Evolutionary conservation across 1,284 basidiomycete species (phyloP), one percentile per base, ranked within the genome.

Genomic region (Ceratobasidium theobromae): DNA sequence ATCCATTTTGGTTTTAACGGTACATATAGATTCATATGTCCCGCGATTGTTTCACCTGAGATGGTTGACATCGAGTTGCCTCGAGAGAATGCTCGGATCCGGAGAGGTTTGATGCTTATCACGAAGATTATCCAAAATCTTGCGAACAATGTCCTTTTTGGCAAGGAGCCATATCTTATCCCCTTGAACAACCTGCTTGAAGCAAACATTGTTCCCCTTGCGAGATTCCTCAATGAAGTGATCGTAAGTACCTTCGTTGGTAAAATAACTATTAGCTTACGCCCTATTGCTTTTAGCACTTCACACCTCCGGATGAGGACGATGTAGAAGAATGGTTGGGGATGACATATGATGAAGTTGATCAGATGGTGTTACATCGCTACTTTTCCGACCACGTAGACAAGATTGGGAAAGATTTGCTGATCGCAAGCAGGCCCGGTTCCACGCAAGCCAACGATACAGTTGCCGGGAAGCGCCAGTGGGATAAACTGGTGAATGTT

Each of bases 91-190:
- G 74, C 79, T 71, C 76, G 81, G 68, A 77, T 91, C 48, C 86
- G 91, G 28, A 84, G 89, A 54, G 92, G 91, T 2, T 79, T 96
- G 23, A 86, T 93, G 79, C 78, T 91, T 55, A 89, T 96, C 69
- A 91, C 92, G 40, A 95, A 95, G 76, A 88, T 96, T 65, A 88
- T 95, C 53, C 93, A 96, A 76, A 95, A 93, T 73, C 77, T 96
- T 33, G 92, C 93, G 12, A 97, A 96, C 78, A 95, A 96, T 71
- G 89, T 95, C 41, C 85, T 91, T 71, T 95, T 95, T 71, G 91
- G 89, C 30, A 91, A 92, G 74, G 93, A 95, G 73, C 83, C 86
- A 2, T 87, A 93, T 72, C 93, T 95, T 89, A 85, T 86, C 51
- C 81, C 84, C 23, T 76, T 95, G 64, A 95, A 95, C 74, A 80